Base-by-base conservation (phyloP, 371 early-diverging fungal genomes). In the Chytridiales sp. region DNA sequence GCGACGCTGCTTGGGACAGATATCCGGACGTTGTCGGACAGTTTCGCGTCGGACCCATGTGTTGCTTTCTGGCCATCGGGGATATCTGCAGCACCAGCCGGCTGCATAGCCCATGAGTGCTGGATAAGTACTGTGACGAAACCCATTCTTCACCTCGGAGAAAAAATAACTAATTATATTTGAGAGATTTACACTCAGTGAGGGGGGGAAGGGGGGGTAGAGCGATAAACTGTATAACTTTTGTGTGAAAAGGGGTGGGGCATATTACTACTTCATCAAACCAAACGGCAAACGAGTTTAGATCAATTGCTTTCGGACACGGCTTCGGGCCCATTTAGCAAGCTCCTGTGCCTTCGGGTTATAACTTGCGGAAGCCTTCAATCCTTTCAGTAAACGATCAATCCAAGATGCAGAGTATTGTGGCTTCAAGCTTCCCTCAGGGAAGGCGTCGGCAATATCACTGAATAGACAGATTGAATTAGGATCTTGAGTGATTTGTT, bases 391-490 rank as follows among this genome's bases (percentile, higher is more conserved):
- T 22, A 76, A 55, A 21, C 38, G 43, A 3, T 52, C 50, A 52
- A 81, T 65, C 77, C 77, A 80, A 17, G 70, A 64, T 34, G 73
- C 79, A 17, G 65, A 68, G 69, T 92, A 79, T 24, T 76, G 71
- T 6, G 61, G 58, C 67, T 85, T 85, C 61, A 91, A 74, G 56
- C 84, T 83, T 21, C 88, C 86, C 5, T 59, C 65, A 27, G 87
- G 85, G 73, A 91, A 86, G 15, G 89, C 79, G 46, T 88, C 89
- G 36, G 89, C 89, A 48, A 91, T 52, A 58, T 86, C 86, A 32
- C 93, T 67, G 34, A 11, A n/a, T n/a, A 17, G 17, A n/a, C 13
- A 40, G 15, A 42, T 0, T 51, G 59, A 43, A 27, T 38, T 32
- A 40, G 57, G 8, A 19, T 34, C 42, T 15, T 42, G n/a, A n/a